Evolutionary conservation across 177 flowering plant genomes (phyloP).

Genomic region (Vitis hybrid): DNA sequence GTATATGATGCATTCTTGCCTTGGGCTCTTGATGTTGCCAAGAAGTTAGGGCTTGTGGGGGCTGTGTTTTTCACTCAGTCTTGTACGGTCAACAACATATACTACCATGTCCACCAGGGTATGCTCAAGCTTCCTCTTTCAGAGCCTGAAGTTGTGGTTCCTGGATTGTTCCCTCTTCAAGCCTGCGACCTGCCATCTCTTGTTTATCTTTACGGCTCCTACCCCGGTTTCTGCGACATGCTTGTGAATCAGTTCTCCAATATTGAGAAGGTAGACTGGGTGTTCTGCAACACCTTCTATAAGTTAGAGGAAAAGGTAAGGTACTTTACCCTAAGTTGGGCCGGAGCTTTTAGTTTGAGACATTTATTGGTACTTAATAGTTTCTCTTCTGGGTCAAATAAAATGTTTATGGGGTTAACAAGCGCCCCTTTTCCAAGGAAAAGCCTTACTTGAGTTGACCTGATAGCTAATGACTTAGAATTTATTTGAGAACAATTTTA

Average conservation of each 20-base stretch:
- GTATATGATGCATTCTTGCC: constrained; percentile 13
- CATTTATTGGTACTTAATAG: too few relatives aligned
- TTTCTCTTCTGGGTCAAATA: too few relatives aligned
- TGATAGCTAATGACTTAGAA: too few relatives aligned
- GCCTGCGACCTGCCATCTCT: constrained; percentile 22
- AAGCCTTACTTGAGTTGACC: too few relatives aligned
- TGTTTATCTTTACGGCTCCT: not conserved
- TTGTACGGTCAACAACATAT: constrained; percentile 11
- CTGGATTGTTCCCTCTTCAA: constrained; percentile 21
- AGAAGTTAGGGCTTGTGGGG: constrained; percentile 9
- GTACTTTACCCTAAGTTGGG: too few relatives aligned
- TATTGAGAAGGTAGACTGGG: constrained; percentile 19
- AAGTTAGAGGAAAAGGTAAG: constrained; percentile 19
- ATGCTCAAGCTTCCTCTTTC: constrained; percentile 16
- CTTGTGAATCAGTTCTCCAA: constrained; percentile 22
- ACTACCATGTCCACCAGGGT: constrained; percentile 12
- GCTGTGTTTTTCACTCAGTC: constrained; percentile 11
- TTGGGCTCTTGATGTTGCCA: constrained; percentile 18
- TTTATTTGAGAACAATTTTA: too few relatives aligned
- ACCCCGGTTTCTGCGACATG: not conserved
- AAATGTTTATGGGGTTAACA: too few relatives aligned
- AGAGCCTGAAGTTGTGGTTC: not conserved
- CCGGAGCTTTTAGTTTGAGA: too few relatives aligned
- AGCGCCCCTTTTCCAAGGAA: too few relatives aligned
- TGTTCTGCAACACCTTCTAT: constrained; percentile 17